phyloP scores from a whole-genome alignment of 2,329 filamentous ascomycete species.

The Penicillium sp. region DNA sequence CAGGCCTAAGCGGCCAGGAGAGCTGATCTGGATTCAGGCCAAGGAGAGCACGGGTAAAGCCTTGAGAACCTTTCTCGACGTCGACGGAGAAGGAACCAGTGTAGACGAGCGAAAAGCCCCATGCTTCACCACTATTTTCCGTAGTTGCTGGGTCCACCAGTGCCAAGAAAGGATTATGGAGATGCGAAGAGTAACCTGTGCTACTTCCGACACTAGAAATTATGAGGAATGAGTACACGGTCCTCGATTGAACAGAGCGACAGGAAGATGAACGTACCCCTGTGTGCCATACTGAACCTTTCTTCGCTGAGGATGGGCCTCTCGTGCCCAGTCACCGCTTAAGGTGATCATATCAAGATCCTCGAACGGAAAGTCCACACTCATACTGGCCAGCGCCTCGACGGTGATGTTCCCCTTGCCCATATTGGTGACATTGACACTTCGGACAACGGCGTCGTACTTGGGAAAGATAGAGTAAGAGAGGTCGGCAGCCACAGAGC shows the following conservation, averaged over 20 bases:
- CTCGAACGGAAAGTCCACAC: conserved; percentile 59
- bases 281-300: conserved; percentile 58
- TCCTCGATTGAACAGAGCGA: neutral
- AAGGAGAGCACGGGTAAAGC: conserved; percentile 58
- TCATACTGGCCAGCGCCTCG: conserved; percentile 60
- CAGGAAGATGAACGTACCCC: conserved; percentile 40
- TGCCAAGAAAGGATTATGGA: conserved; percentile 64
- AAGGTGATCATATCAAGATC: conserved; percentile 63
- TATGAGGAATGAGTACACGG: conserved; percentile 20
- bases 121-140: conserved; percentile 60
- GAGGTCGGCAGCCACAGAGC: conserved; percentile 57
- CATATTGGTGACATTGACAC: conserved; percentile 61
- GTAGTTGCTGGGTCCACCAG: conserved; percentile 58
- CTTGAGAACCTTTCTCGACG: conserved; percentile 63
- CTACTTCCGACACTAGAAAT: conserved; percentile 53
- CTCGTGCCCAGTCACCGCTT: conserved; percentile 62
- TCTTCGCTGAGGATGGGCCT: conserved; percentile 55
- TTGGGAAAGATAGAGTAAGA: conserved; percentile 63
- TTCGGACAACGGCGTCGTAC: conserved; percentile 61
- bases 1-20: conserved; percentile 56
- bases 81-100: conserved; percentile 61
- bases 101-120: conserved; percentile 65
- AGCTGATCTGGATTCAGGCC: conserved; percentile 62
- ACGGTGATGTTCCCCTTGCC: conserved; percentile 54
- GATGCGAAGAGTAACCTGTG: conserved; percentile 61